phyloP scores from a whole-genome alignment of 2,329 filamentous ascomycete genomes.

The Alternaria viburni region DNA sequence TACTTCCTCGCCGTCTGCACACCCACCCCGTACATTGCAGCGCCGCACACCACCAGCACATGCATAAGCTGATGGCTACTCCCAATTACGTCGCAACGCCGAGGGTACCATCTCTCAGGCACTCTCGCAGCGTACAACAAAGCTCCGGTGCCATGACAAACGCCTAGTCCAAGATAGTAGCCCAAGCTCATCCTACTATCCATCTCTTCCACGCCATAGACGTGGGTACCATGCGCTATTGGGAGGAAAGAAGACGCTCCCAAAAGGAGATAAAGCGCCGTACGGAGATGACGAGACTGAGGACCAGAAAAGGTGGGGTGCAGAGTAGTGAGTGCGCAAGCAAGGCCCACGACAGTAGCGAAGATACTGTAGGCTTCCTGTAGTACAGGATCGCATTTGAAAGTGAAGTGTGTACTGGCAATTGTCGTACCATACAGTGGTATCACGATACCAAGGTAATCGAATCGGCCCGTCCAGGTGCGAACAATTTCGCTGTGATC shows the following conservation, averaged over 20 bases:
- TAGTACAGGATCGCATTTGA: constrained; percentile 46
- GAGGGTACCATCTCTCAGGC: constrained; percentile 53
- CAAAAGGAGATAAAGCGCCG: constrained; percentile 52
- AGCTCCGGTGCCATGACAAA: constrained; percentile 44
- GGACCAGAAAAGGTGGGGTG: constrained; percentile 31
- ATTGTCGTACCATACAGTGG: constrained; percentile 84
- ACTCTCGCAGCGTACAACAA: constrained; percentile 45
- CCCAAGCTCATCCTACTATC: constrained; percentile 50
- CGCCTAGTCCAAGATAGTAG: constrained; percentile 49
- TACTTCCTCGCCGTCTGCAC: constrained; percentile 49
- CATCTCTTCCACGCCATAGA: constrained; percentile 37
- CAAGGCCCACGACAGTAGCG: constrained; percentile 28
- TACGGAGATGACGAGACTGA: constrained; percentile 48
- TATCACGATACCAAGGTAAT: constrained; percentile 79
- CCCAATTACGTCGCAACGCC: constrained; percentile 55
- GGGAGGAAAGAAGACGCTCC: constrained; percentile 52
- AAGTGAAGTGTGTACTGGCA: constrained; percentile 69
- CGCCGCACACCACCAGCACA: constrained; percentile 53
- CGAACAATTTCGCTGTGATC: constrained; percentile 81
- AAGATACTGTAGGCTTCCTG: constrained; percentile 46
- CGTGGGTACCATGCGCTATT: constrained; percentile 48
- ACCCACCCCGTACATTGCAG: constrained; percentile 40
- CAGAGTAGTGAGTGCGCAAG: constrained; percentile 49
- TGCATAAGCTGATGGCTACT: constrained; percentile 60
- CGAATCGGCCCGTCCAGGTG: constrained; percentile 83